Conservation (phyloP, 2,329 filamentous ascomycete species). For the Aspergillus quadricinctus region DNA sequence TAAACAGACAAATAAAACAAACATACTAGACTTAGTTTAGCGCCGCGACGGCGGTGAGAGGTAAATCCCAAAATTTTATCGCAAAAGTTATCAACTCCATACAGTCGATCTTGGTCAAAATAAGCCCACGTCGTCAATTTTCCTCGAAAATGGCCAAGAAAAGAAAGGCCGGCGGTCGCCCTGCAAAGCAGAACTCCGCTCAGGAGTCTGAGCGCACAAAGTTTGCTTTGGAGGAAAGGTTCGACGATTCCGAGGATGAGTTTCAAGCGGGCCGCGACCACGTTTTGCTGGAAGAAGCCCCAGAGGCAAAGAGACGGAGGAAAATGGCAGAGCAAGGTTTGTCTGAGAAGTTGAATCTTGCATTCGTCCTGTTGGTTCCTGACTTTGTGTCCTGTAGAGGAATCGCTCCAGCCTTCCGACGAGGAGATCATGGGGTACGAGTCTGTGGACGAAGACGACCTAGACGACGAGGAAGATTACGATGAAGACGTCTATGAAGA, state of each 20-base stretch:
- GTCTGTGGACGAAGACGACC: constrained; percentile 45
- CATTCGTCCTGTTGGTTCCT: constrained; percentile 5
- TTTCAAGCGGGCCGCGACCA: constrained; percentile 85
- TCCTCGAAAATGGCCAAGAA: constrained; percentile 49
- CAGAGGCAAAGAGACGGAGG: constrained; percentile 70
- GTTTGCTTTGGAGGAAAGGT: constrained; percentile 58
- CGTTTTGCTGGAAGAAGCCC: constrained; percentile 77
- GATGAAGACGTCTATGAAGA: constrained; percentile 46
- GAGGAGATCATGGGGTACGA: constrained; percentile 59
- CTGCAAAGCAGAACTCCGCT: constrained; percentile 31
- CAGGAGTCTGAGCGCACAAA: constrained; percentile 25
- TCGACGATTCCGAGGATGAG: constrained; percentile 91
- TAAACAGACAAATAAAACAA: constrained; percentile 17
- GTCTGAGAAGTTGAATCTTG: constrained; percentile 2
- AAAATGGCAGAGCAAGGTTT: constrained; percentile 64
- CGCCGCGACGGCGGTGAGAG: constrained; percentile 26
- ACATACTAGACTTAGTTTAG: constrained; percentile 14
- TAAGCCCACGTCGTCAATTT: background rate
- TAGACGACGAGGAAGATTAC: constrained; percentile 33
- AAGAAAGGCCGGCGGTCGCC: constrained; percentile 62
- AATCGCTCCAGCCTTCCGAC: constrained; percentile 55
- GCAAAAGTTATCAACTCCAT: constrained; percentile 16
- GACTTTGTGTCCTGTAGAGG: constrained; percentile 40
- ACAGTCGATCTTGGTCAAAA: constrained; percentile 1
- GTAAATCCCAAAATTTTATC: constrained; percentile 34